A percentile compares a stretch with the other conserved stretches of the same genome.
These are phyloP conservation scores for Acanthamoeba lenticulata DNA, from an alignment of 208 protist species.

Conservation along the genomic window DNA sequence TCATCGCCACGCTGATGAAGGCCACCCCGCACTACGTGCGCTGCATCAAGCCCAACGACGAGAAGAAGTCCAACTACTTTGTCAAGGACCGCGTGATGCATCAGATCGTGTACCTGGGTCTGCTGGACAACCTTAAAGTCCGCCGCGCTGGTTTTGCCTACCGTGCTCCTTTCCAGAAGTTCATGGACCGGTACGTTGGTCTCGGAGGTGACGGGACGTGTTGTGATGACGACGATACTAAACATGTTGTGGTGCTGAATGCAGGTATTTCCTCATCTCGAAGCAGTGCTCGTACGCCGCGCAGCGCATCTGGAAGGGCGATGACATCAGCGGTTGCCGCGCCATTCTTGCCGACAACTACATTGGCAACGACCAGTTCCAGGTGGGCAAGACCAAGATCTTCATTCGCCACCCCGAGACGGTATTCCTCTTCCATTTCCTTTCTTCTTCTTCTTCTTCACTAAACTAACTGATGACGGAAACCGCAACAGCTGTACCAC, in stretches of 20 bases:
- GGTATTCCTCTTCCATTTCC: constrained; percentile 77
- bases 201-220: no score
- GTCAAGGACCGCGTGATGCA: constrained; percentile 92
- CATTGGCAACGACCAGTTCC: constrained; percentile 86
- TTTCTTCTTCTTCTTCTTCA: neutral
- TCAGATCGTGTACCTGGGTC: constrained; percentile 94
- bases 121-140: constrained; percentile 95
- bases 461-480: constrained; percentile 78
- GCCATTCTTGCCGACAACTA: constrained; percentile 84
- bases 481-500: constrained; percentile 82
- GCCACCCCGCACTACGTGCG: constrained; percentile 96
- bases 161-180: constrained; percentile 92
- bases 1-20: constrained; percentile 92
- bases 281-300: constrained; percentile 73
- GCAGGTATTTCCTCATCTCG: constrained; percentile 70
- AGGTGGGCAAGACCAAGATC: constrained; percentile 93
- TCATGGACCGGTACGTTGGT: constrained; percentile 87
- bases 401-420: constrained; percentile 95
- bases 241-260: neutral
- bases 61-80: constrained; percentile 90
- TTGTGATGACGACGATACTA: no score
- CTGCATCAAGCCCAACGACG: constrained; percentile 94
- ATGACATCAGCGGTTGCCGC: constrained; percentile 70
- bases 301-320: constrained; percentile 73
- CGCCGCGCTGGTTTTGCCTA: constrained; percentile 94